These are phyloP conservation scores for Mycosphaerella arachidis DNA, from an alignment of 2,329 filamentous ascomycete species.

Conservation along the genomic window DNA sequence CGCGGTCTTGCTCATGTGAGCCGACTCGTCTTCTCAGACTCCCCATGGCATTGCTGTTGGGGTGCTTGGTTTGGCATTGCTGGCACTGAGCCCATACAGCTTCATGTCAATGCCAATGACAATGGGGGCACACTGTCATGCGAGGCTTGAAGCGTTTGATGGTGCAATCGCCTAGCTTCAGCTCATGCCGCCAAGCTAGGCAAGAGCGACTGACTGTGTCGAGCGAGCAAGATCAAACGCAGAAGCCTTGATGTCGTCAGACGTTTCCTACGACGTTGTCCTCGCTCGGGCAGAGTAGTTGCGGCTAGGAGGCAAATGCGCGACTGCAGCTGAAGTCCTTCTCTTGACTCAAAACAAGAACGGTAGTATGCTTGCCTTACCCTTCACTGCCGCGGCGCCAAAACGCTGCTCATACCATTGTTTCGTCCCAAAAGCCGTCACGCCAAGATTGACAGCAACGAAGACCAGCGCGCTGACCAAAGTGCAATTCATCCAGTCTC, in stretches of 20 bases:
- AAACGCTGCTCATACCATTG: conserved; percentile 77
- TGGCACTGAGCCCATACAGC: background rate
- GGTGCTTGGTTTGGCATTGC: background rate
- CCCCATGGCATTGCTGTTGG: background rate
- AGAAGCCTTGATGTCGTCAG: background rate
- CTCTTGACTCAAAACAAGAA: conserved; percentile 39
- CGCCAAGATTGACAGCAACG: conserved; percentile 71
- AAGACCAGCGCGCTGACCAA: conserved; percentile 67
- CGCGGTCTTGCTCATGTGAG: background rate
- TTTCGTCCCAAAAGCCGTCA: conserved; percentile 73
- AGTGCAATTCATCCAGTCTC: conserved; percentile 65
- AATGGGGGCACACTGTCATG: no score
- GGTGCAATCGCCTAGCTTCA: no score
- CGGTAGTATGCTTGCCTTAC: conserved; percentile 73
- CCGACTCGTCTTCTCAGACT: background rate
- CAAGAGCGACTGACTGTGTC: no score
- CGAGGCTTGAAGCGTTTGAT: no score
- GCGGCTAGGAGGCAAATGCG: background rate
- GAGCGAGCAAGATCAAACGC: background rate
- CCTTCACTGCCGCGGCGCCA: conserved; percentile 57
- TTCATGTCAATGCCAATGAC: background rate
- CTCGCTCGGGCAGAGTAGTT: background rate
- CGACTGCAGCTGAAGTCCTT: background rate
- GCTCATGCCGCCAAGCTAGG: no score
- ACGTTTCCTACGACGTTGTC: background rate